Evolutionary conservation across 306 rosid genomes (phyloP), one percentile per base, ranked within the genome.

Genomic region (Psophocarpus tetragonolobus): DNA sequence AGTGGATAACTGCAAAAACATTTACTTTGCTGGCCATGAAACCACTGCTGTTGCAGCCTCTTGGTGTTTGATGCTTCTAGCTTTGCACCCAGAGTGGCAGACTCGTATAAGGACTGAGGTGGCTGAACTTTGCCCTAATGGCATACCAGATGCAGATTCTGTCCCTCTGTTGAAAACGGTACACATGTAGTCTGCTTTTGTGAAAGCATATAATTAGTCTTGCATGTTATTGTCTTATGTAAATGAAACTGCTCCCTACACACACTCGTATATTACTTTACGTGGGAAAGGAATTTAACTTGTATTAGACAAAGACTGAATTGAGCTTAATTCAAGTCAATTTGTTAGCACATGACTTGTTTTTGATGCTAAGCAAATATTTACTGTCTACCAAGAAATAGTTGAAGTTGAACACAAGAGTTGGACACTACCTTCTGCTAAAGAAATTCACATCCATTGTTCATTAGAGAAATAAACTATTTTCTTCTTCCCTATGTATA

Each of bases 11-110:
- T 91, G 99, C 86, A 95, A 95, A 87, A 90, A 77, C 84, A 92
- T 95, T 8, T 95, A 95, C 82, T 95, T 95, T 74, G 97, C 99
- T 13, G 99, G 99, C 10, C 97, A 95, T 71, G 99, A 95, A 83
- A 76, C 97, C 70, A 92, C 96, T 13, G 90, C 94, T 50, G 85
- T 82, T 18, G 91, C 99, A 4, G 91, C 93, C 50, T 88, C 96
- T 21, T 95, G 99, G 99, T 80, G 90, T 65, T 69, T 95, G 84
- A 87, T 95, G 97, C 86, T 95, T 35, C 97, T 95, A 9, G 97
- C 97, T 56, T 57, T 85, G 8, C 90, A 92, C 70, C 97, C 97
- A 0, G 81, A 91, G 23, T 95, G 97, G 99, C 99, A 95, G 77
- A 70, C 79, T 45, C 89, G 88, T 21, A 83, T 95, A 0, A 75